Conservation (phyloP, 2,329 filamentous ascomycete genomes). For the Coniochaeta sp. region DNA sequence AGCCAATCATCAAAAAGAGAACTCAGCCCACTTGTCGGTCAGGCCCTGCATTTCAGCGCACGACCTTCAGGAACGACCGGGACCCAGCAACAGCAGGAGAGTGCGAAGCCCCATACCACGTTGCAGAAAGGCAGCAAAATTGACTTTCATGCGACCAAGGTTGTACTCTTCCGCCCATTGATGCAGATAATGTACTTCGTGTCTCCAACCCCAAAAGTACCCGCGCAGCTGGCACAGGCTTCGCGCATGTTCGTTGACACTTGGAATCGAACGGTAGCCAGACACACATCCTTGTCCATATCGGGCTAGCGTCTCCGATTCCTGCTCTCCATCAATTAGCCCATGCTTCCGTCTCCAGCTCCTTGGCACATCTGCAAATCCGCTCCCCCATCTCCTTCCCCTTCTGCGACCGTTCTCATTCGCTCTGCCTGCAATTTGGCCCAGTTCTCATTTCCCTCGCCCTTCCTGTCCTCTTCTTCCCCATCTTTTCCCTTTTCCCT, state of each 20-base stretch:
- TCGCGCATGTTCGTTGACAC: neutral
- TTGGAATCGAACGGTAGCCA: neutral
- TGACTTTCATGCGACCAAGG: neutral
- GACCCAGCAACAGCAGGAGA: no score
- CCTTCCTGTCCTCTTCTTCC: constrained; percentile 1
- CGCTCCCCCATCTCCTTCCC: constrained; percentile 2
- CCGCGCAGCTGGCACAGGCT: no score
- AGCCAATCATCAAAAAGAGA: neutral
- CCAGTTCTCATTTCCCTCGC: constrained; percentile 2
- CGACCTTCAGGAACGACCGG: no score
- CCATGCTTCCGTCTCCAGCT: neutral
- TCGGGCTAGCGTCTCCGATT: neutral
- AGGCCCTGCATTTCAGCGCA: neutral
- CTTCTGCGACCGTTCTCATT: neutral
- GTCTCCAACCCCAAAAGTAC: no score
- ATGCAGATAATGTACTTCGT: neutral
- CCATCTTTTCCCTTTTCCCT: constrained; percentile 1
- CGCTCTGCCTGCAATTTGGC: neutral
- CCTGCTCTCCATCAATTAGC: neutral
- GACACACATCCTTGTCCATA: neutral
- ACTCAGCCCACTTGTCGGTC: constrained; percentile 1
- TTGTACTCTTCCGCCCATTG: neutral
- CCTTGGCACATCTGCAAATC: neutral
- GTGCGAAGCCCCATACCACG: neutral
- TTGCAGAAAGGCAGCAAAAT: constrained; percentile 1